Evolutionary conservation across 352 stramenopile species (phyloP), one percentile per base, ranked within the genome.

Genomic region (Pythium grandisporangium): DNA sequence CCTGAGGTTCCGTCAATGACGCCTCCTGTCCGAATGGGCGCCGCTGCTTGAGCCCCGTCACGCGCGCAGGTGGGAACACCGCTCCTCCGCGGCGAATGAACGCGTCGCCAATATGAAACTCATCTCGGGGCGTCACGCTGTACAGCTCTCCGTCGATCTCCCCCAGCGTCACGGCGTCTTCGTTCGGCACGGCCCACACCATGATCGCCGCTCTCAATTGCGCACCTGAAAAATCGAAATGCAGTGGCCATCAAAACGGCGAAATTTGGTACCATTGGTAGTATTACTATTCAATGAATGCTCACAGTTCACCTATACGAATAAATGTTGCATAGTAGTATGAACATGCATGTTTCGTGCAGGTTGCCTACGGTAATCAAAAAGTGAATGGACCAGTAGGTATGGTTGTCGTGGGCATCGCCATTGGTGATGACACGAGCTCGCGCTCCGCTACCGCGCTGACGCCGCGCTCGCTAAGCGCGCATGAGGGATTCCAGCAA

Each of bases 91-190:
- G 66, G 4, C 70, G 68, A 22, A 84, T 55, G 38, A 84, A 89
- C 32, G 64, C 70, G 48, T 85, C 73, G 24, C 72, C 74, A 4
- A 85, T 13, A 42, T 78, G 72, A 11, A 58, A 44, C 29, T 80
- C 60, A 37, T 86, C 72, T 12, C 63, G 53, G 11, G 70, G 59
- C 2, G 67, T 69, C 16, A 87, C 68, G 50, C 70, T 85, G 53
- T 83, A 77, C 27, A 90, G 61, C 61, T 86, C 74, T 25, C 74
- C 70, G 42, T 70, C 52, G 35, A 85, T 66, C 57, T 90, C 77
- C 8, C 77, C 77, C 14, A 90, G 61, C 53, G 77, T 87, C 65
- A 87, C 74, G 36, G 76, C 66, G 42, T 84, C 70, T 21, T 43
- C 40, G n/a, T 58, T 65, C 16, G 76, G 76, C 41, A 84, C 58